Conservation (phyloP, 345 rosid genomes). For the Salix udensis region DNA sequence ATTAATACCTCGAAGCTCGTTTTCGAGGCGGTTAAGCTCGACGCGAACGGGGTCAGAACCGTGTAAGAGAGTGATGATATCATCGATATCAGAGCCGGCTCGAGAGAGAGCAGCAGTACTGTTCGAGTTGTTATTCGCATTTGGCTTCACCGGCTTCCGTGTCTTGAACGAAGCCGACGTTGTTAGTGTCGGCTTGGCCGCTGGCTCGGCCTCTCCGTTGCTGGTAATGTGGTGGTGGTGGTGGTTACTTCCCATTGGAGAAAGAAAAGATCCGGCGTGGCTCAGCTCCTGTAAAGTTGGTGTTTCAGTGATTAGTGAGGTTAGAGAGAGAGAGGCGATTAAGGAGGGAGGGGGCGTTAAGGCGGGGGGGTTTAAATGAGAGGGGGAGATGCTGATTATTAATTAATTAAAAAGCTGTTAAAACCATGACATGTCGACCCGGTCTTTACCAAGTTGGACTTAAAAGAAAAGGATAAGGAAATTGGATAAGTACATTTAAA, state of each 20-base stretch:
- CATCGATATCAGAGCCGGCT: slow-evolving; percentile 37
- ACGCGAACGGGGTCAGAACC: slow-evolving; percentile 55
- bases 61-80: slow-evolving; percentile 38
- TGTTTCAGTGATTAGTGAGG: background rate
- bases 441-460: too few species aligned
- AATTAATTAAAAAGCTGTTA: slow-evolving; percentile 2
- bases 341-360: slow-evolving; percentile 21
- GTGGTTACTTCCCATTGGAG: slow-evolving; percentile 23
- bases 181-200: slow-evolving; percentile 11
- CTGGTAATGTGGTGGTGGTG: slow-evolving; percentile 12
- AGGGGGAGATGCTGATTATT: background rate
- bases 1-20: slow-evolving; percentile 43
- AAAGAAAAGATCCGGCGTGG: slow-evolving; percentile 14
- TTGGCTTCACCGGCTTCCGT: slow-evolving; percentile 31
- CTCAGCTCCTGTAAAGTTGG: slow-evolving; percentile 11
- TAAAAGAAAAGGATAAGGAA: too few species aligned
- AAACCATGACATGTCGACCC: too few species aligned
- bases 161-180: slow-evolving; percentile 43
- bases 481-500: too few species aligned
- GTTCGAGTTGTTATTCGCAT: background rate
- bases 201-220: slow-evolving; percentile 33
- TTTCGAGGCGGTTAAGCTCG: slow-evolving; percentile 50
- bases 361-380: slow-evolving; percentile 33
- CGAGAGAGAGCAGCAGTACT: slow-evolving; percentile 21
- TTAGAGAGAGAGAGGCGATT: slow-evolving; percentile 4